Evolutionary conservation across 1,284 basidiomycete species (phyloP), one percentile per base, ranked within the genome.

Genomic region (Apiotrichum sp.): DNA sequence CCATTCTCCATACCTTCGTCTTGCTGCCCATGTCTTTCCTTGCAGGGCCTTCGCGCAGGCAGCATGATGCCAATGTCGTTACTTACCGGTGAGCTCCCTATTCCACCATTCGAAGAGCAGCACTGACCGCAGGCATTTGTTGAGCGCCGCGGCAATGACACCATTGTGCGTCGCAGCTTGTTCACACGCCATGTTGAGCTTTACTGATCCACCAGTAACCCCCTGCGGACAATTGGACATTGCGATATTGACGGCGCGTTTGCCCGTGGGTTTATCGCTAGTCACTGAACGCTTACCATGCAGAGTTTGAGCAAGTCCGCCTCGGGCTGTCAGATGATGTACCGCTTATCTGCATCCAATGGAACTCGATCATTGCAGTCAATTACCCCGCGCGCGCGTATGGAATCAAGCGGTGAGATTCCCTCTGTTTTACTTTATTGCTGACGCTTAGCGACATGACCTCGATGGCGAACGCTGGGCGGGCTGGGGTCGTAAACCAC

Each of bases 191-290:
- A 22, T 22, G 22, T 22, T 22, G 22, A 22, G 22, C 22, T 13
- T 38, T 13, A 45, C 39, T 41, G n/a, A 47, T n/a, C 33, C 10
- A 4, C 14, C 13, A 73, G 71, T 44, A 73, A 74, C 52, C 71
- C 70, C 1, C 57, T 73, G 1, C 69, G 82, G 7, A 77, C 79
- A 6, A 81, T 98, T 40, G 91, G 90, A 0, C 86, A 97, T 48
- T 93, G 91, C 72, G 95, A 98, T 69, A 89, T 87, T 66, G 93
- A 96, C 74, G 92, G 91, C 0, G 92, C 93, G 62, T 93, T 92
- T 72, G 90, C 90, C 29, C 74, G 74, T 74, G 47, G 56, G 73
- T 59, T 4, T 10, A 22, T 22, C 22, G 22, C 41, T 13, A 4
- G 31, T 33, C 33, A 29, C 9, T 3, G 14, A 13, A 11, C 51